These are phyloP conservation scores for Dendrobium nobile DNA, from an alignment of 106 monocot genomes.

Conservation along the genomic window DNA sequence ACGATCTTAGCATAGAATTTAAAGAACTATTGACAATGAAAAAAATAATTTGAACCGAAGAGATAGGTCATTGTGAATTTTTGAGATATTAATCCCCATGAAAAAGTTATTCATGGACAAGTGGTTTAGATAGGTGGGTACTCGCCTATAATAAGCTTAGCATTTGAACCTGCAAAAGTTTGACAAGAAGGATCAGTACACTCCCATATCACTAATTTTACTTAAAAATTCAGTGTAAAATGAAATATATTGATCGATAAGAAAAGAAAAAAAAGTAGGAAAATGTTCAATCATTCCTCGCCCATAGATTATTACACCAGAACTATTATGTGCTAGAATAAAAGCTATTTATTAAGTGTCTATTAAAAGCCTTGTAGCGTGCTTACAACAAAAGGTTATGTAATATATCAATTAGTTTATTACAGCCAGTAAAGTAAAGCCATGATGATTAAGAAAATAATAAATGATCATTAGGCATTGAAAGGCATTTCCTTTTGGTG, in stretches of 20 bases:
- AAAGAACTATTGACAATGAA: not conserved
- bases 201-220: not conserved
- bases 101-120: not conserved
- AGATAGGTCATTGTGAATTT: not conserved
- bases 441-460: not conserved
- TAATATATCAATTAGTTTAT: not conserved
- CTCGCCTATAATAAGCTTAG: not conserved
- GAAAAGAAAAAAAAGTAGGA: not conserved
- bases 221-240: not conserved
- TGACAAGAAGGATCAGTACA: not conserved
- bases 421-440: not conserved
- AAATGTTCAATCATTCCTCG: not conserved
- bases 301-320: not conserved
- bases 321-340: not conserved
- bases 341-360: not conserved
- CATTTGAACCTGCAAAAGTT: constrained; percentile 1
- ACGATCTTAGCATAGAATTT: not conserved
- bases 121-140: not conserved
- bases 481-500: too few relatives aligned
- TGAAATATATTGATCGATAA: not conserved
- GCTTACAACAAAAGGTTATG: not conserved
- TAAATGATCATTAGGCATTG: too few relatives aligned
- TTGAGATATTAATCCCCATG: not conserved
- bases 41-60: not conserved
- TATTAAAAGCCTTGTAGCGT: not conserved